A percentile compares a stretch with the other conserved stretches of the same genome.
phyloP scores from a whole-genome alignment of 306 rosid genomes.

The Sicyos edulis region DNA sequence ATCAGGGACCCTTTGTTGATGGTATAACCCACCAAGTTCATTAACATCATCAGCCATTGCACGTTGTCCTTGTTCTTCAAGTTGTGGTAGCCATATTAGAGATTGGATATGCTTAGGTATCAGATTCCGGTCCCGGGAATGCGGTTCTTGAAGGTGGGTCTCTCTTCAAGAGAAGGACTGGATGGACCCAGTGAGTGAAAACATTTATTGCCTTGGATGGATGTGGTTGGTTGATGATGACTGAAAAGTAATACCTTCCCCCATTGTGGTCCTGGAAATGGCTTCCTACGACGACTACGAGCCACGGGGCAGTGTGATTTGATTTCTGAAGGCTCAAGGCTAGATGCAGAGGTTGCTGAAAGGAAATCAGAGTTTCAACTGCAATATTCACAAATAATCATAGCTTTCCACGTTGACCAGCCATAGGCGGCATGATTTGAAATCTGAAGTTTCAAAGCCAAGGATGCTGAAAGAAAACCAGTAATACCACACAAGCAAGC shows the following conservation, averaged over 20 bases:
- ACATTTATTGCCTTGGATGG: slow-evolving; percentile 19
- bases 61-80: neutral
- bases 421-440: too few species aligned
- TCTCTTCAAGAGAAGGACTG: slow-evolving; percentile 5
- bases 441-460: too few species aligned
- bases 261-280: slow-evolving; percentile 13
- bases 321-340: slow-evolving; percentile 4
- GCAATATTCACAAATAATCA: slow-evolving; percentile 3
- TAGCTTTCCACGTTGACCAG: neutral
- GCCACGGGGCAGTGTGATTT: neutral
- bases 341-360: neutral
- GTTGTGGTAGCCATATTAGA: neutral
- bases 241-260: neutral
- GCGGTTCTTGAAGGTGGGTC: slow-evolving; percentile 7
- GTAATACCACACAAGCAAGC: too few species aligned
- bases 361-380: slow-evolving; percentile 2
- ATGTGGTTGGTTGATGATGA: slow-evolving; percentile 13
- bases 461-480: too few species aligned
- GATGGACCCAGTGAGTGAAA: neutral
- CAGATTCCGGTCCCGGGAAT: slow-evolving; percentile 6
- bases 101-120: neutral
- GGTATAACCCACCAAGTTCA: slow-evolving; percentile 3
- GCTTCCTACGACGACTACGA: neutral
- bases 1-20: slow-evolving; percentile 15
- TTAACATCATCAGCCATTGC: slow-evolving; percentile 17